These are phyloP conservation scores for Pontederia crassipes DNA, from an alignment of 176 grass and related monocot genomes.

Conservation along the genomic window DNA sequence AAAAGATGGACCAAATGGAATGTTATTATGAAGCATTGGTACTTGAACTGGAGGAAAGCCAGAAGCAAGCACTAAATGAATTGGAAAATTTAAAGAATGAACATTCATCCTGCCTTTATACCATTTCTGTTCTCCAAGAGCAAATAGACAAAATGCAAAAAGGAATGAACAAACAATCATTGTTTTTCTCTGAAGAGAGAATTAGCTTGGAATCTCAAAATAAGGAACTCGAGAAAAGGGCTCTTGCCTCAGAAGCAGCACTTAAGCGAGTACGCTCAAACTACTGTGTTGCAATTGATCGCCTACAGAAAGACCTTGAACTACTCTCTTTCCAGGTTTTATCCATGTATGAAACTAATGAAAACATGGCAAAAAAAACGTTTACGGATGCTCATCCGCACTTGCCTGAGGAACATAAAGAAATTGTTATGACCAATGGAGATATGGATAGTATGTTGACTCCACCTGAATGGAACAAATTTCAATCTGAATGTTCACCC, in stretches of 20 bases:
- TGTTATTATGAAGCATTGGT: slow-evolving; percentile 88
- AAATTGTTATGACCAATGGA: slow-evolving; percentile 9
- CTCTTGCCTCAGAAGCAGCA: slow-evolving; percentile 70
- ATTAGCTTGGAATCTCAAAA: slow-evolving; percentile 65
- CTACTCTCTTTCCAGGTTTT: slow-evolving; percentile 95
- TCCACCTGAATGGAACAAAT: slow-evolving; percentile 24
- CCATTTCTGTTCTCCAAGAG: slow-evolving; percentile 72
- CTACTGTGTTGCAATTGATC: slow-evolving; percentile 72
- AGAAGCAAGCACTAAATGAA: slow-evolving; percentile 68
- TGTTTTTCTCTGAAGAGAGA: slow-evolving; percentile 67
- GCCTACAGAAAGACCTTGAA: slow-evolving; percentile 90
- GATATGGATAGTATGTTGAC: slow-evolving; percentile 13
- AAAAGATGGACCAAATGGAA: slow-evolving; percentile 90
- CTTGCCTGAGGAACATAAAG: slow-evolving; percentile 36
- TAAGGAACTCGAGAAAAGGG: slow-evolving; percentile 78
- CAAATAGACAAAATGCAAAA: slow-evolving; percentile 82
- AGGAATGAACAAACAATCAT: slow-evolving; percentile 75
- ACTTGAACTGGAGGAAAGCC: slow-evolving; percentile 69
- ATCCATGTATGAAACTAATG: slow-evolving; percentile 89
- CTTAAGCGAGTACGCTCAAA: slow-evolving; percentile 79
- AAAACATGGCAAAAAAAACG: slow-evolving; percentile 79
- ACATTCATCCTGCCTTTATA: slow-evolving; percentile 80
- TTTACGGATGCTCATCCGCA: slow-evolving; percentile 42
- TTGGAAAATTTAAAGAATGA: slow-evolving; percentile 86
- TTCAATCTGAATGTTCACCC: slow-evolving; percentile 17